Base-by-base conservation (phyloP, 148 eudicot genomes). In the Chenopodium album region DNA sequence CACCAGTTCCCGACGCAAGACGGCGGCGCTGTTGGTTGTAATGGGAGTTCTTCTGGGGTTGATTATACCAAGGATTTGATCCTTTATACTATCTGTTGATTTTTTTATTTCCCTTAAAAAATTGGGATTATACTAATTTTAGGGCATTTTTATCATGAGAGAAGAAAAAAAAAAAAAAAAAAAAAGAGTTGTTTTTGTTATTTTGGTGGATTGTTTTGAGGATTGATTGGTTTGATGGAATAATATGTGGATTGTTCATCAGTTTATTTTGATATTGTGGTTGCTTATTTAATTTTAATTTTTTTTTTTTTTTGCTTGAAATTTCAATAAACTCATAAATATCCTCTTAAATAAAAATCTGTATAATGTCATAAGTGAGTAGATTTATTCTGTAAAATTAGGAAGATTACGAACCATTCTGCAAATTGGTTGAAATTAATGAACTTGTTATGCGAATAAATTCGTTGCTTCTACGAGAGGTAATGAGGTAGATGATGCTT, bases 11-110 rank as follows among this genome's bases (percentile, higher is more conserved):
- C 77, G 48, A 26, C 76, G 0, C 70, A 67, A n/a, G 28, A 50
- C 67, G 77, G 54, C 26, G 56, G 77, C 64, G 80, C 23, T 4
- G 32, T 32, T 67, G 78, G 44, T 31, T 71, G 78, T 67, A 84
- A 79, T 60, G 76, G 32, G 9, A 32, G 4, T 7, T 29, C 65
- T 52, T 10, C n/a, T 11, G 41, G 59, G 29, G 11, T 29, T 54
- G 84, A 80, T 73, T 23, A 48, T 56, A 69, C 34, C 63, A 16
- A 83, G 14, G 87, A 87, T 73, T 62, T 87, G 7, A 70, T 82
- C 63, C 78, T 87, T 73, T 67, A 68, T 73, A 31, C 89, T 7
- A 80, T 75, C 74, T 47, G 85, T 77, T 87, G 85, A 84, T 80
- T 29, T 47, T 26, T 26, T 67, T 12, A 67, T 29, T 14, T 14